phyloP scores from a whole-genome alignment of 192 early-diverging fungal species.

The Piromyces sp. region DNA sequence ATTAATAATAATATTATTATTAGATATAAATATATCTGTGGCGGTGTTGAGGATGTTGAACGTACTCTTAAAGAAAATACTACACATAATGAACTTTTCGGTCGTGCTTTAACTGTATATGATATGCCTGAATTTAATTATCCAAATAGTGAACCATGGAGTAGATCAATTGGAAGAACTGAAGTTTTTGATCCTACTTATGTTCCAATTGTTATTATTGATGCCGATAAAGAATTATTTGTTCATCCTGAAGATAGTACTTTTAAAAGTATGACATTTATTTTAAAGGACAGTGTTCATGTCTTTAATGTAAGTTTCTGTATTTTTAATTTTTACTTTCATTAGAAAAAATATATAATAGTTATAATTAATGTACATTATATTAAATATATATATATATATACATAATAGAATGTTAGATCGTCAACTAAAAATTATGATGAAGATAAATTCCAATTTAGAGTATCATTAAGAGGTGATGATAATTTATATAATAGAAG shows the following conservation, averaged over 20 bases:
- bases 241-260: background rate
- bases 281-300: background rate
- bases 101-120: background rate
- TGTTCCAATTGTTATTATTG: background rate
- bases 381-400: too few species aligned
- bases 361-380: too few species aligned
- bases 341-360: background rate
- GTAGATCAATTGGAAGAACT: background rate
- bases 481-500: background rate
- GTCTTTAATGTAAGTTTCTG: background rate
- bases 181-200: background rate
- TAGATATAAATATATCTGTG: background rate
- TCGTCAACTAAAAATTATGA: background rate
- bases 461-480: background rate
- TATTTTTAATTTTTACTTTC: too few species aligned
- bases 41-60: background rate
- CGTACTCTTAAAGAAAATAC: background rate
- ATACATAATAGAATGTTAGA: background rate
- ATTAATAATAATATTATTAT: too few species aligned
- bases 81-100: background rate
- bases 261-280: background rate
- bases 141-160: background rate
- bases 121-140: background rate
- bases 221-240: background rate
- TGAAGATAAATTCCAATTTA: background rate